phyloP scores from a whole-genome alignment of 1,284 basidiomycete genomes.

The Austroboletus rostrupii region DNA sequence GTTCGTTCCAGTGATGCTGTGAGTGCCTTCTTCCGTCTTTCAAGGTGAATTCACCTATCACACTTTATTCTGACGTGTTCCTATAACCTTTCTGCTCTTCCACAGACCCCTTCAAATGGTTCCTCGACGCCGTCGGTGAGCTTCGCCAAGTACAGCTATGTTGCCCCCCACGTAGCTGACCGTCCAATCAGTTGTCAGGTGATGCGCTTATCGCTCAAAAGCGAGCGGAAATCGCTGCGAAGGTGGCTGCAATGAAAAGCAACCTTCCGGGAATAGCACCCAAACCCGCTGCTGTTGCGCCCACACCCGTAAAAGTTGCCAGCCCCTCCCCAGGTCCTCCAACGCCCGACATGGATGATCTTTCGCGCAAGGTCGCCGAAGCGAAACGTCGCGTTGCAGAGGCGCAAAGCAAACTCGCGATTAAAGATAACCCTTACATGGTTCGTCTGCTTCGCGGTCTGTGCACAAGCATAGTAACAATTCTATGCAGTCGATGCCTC shows the following conservation, averaged over 20 bases:
- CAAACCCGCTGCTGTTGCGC: conserved; percentile 19
- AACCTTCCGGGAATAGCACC: conserved; percentile 32
- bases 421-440: conserved; percentile 82
- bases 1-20: conserved; percentile 54
- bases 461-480: conserved; percentile 5
- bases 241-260: conserved; percentile 74
- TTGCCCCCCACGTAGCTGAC: neutral
- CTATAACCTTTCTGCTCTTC: conserved; percentile 64
- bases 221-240: conserved; percentile 80
- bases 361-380: conserved; percentile 70
- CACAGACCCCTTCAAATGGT: conserved; percentile 54
- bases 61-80: conserved; percentile 49
- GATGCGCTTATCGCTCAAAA: conserved; percentile 73
- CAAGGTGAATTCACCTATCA: conserved; percentile 69
- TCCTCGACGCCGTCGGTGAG: conserved; percentile 40
- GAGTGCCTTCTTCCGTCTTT: conserved; percentile 42
- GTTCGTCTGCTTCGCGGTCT: conserved; percentile 37
- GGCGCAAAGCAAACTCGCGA: conserved; percentile 66
- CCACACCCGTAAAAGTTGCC: conserved; percentile 31
- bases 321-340: conserved; percentile 36
- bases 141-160: conserved; percentile 1
- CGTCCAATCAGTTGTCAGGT: conserved; percentile 38
- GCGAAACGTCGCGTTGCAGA: conserved; percentile 77
- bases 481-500: conserved; percentile 43
- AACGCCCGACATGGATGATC: conserved; percentile 56